These are phyloP conservation scores for Croton laevigatus DNA, from an alignment of 441 rosid species.

Conservation along the genomic window DNA sequence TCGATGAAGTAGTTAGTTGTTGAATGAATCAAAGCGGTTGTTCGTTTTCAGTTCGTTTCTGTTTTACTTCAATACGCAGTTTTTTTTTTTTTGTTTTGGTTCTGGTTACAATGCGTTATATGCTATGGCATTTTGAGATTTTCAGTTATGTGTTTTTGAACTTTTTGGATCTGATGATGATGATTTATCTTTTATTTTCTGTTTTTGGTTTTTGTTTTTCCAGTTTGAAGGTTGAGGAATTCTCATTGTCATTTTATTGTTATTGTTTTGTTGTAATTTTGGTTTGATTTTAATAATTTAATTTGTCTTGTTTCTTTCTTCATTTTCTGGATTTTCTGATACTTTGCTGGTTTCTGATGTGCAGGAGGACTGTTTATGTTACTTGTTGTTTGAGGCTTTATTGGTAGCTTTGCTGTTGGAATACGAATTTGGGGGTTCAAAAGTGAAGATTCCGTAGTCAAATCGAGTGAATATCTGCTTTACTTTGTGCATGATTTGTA, in stretches of 20 bases:
- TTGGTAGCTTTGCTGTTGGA: not conserved
- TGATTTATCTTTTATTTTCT: not conserved
- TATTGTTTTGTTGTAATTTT: not conserved
- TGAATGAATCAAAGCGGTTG: not conserved
- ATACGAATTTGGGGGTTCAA: slow-evolving; percentile 11
- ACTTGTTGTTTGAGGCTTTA: not conserved
- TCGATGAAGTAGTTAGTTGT: not conserved
- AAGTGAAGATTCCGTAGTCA: slow-evolving; percentile 15
- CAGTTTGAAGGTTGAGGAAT: not conserved
- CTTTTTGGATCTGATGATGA: slow-evolving; percentile 2
- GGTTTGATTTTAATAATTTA: too few relatives aligned
- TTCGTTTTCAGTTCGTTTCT: not conserved
- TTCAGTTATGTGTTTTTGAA: not conserved
- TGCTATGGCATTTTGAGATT: not conserved
- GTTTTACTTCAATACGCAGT: not conserved
- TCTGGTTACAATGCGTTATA: not conserved
- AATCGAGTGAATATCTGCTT: slow-evolving; percentile 7
- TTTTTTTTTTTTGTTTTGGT: not conserved
- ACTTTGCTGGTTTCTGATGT: slow-evolving; percentile 8
- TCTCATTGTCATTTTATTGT: not conserved
- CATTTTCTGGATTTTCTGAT: not conserved
- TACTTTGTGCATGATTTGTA: slow-evolving; percentile 17
- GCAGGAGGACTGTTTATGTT: not conserved
- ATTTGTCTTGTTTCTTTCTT: too few relatives aligned
- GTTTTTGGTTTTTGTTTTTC: not conserved